These are phyloP conservation scores for Quillaja saponaria DNA, from an alignment of 306 rosid species.

Conservation along the genomic window DNA sequence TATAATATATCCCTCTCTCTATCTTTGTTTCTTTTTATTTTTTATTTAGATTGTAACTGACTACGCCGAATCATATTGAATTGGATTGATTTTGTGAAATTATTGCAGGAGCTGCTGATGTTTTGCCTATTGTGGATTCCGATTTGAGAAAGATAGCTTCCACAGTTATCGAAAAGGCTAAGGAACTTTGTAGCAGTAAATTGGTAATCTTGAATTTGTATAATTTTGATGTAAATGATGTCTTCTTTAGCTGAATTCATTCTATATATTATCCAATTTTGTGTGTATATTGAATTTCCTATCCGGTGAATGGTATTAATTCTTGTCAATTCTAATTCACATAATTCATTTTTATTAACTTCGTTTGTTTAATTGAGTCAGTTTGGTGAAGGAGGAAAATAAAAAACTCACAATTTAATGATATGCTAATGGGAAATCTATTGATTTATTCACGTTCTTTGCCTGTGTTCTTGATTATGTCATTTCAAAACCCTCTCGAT, in stretches of 20 bases:
- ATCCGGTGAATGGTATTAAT: neutral
- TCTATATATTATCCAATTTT: too few species aligned
- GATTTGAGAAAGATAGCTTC: constrained; percentile 48
- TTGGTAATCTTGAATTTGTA: constrained; percentile 29
- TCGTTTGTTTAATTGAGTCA: too few species aligned
- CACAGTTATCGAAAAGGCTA: constrained; percentile 35
- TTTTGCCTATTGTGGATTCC: constrained; percentile 52
- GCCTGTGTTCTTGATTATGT: too few species aligned
- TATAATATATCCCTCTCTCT: too few species aligned
- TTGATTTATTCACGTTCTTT: too few species aligned
- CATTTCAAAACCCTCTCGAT: too few species aligned
- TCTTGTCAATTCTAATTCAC: neutral
- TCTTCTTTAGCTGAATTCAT: neutral
- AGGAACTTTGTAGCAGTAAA: constrained; percentile 44
- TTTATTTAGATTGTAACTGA: neutral
- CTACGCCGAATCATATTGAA: neutral
- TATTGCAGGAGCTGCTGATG: constrained; percentile 55
- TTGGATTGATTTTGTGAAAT: neutral
- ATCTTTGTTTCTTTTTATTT: neutral
- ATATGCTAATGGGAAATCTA: too few species aligned
- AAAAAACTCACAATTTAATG: too few species aligned
- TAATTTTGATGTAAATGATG: too few species aligned
- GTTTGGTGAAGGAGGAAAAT: too few species aligned
- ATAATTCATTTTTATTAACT: too few species aligned
- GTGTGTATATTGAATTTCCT: neutral